Percentiles rank a stretch among this genome's conserved stretches.
Evolutionary conservation across 805 yeast genomes (phyloP).

Genomic region (Alloascoidea africana): DNA sequence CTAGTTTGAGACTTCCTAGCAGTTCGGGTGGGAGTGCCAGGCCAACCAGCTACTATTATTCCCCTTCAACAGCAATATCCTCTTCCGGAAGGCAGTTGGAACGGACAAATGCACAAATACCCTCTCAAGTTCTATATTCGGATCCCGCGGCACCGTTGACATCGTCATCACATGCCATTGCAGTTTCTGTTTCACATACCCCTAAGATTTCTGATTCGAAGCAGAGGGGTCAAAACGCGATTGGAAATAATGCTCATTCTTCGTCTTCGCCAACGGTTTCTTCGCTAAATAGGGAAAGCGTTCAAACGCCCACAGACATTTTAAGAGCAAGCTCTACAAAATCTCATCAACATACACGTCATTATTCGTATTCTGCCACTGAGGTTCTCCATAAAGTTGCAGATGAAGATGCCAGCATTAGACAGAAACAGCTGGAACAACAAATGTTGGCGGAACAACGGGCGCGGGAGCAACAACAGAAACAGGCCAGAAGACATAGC

Average conservation of each 20-base stretch:
- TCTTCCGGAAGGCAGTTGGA: too few relatives aligned
- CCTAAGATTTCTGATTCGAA: too few relatives aligned
- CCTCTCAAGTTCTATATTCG: not conserved
- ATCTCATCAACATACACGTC: not conserved
- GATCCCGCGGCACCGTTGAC: not conserved
- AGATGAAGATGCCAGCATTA: not conserved
- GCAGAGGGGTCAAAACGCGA: not conserved
- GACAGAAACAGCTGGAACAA: not conserved
- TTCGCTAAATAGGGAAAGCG: not conserved
- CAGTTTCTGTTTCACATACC: too few relatives aligned
- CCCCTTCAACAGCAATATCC: not conserved
- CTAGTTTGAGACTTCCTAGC: not conserved
- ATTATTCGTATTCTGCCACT: conserved; percentile 1
- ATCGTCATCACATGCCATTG: not conserved
- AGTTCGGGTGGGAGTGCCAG: not conserved
- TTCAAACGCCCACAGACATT: not conserved
- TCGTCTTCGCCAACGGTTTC: not conserved
- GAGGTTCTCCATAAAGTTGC: not conserved
- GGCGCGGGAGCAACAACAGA: too few relatives aligned
- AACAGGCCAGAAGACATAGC: too few relatives aligned
- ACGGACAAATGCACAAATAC: too few relatives aligned
- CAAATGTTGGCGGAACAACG: too few relatives aligned
- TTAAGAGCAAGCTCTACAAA: not conserved
- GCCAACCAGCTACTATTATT: not conserved
- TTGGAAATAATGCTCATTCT: not conserved